A percentile compares a stretch with the other conserved stretches of the same genome.
These are phyloP conservation scores for Colletotrichum sp. DNA, from an alignment of 2,329 filamentous ascomycete genomes.

Conservation along the genomic window DNA sequence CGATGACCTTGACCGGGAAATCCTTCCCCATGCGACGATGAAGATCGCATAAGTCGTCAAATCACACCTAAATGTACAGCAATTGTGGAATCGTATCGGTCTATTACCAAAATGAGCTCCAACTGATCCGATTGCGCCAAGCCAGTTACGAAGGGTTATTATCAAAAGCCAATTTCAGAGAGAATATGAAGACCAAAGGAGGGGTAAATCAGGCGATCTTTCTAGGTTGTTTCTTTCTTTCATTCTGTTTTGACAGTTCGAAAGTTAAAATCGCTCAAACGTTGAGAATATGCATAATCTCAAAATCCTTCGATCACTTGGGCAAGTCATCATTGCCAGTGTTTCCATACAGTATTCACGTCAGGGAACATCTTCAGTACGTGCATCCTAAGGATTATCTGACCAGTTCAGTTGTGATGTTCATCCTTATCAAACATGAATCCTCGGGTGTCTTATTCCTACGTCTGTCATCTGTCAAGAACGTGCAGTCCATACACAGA, in stretches of 20 bases:
- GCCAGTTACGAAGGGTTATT: not conserved
- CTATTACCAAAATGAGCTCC: not conserved
- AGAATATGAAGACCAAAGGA: not conserved
- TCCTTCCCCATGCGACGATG: not conserved
- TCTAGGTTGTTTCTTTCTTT: not conserved
- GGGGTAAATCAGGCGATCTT: not conserved
- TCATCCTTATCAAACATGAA: not conserved
- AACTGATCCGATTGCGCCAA: not conserved
- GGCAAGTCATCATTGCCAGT: not conserved
- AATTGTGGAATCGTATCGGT: not conserved
- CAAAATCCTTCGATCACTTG: not conserved
- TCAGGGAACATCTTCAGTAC: not conserved
- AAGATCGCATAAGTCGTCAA: not conserved
- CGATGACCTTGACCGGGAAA: not conserved
- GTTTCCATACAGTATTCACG: not conserved
- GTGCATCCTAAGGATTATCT: too few relatives aligned
- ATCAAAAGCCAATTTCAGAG: not conserved
- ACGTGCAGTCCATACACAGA: not conserved
- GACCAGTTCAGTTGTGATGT: not conserved
- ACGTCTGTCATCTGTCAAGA: not conserved
- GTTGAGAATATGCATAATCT: not conserved
- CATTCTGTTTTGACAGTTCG: not conserved
- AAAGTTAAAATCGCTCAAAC: not conserved
- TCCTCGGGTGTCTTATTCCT: not conserved
- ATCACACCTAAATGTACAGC: not conserved